These are phyloP conservation scores for Coprinopsis sp. DNA, from an alignment of 768 basidiomycete species.

Conservation along the genomic window DNA sequence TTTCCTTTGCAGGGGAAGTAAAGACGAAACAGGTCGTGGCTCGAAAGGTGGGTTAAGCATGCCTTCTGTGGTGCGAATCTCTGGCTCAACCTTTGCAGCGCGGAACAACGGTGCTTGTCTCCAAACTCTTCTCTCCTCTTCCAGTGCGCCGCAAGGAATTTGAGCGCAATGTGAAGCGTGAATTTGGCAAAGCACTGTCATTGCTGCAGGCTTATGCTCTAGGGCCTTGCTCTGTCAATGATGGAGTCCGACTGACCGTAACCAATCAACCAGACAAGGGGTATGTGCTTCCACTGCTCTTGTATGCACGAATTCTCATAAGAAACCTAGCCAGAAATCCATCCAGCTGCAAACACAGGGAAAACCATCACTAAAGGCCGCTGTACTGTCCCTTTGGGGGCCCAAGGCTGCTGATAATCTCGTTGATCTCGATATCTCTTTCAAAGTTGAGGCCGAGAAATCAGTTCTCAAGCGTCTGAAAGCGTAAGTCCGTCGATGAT, in stretches of 20 bases:
- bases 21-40: slow-evolving; percentile 61
- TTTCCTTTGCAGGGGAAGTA: slow-evolving; percentile 63
- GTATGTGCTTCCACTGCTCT: slow-evolving; percentile 37
- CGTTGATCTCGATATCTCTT: slow-evolving; percentile 63
- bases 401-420: slow-evolving; percentile 72
- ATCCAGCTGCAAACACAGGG: slow-evolving; percentile 74
- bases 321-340: slow-evolving; percentile 46
- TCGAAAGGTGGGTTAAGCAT: slow-evolving; percentile 51
- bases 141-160: slow-evolving; percentile 93
- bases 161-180: slow-evolving; percentile 82
- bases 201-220: slow-evolving; percentile 87
- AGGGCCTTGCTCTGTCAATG: slow-evolving; percentile 73
- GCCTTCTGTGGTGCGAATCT: not conserved
- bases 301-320: slow-evolving; percentile 1
- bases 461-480: slow-evolving; percentile 35
- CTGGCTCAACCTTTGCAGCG: slow-evolving; percentile 42
- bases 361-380: slow-evolving; percentile 51
- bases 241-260: slow-evolving; percentile 69
- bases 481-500: slow-evolving; percentile 7
- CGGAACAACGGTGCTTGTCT: slow-evolving; percentile 78
- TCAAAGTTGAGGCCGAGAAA: slow-evolving; percentile 67
- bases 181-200: slow-evolving; percentile 80
- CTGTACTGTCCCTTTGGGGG: slow-evolving; percentile 80
- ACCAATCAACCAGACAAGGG: slow-evolving; percentile 66
- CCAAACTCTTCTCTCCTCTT: slow-evolving; percentile 70